Evolutionary conservation across 805 yeast genomes (phyloP), one percentile per base, ranked within the genome.

Genomic region (Starmerella gropengiesseri): DNA sequence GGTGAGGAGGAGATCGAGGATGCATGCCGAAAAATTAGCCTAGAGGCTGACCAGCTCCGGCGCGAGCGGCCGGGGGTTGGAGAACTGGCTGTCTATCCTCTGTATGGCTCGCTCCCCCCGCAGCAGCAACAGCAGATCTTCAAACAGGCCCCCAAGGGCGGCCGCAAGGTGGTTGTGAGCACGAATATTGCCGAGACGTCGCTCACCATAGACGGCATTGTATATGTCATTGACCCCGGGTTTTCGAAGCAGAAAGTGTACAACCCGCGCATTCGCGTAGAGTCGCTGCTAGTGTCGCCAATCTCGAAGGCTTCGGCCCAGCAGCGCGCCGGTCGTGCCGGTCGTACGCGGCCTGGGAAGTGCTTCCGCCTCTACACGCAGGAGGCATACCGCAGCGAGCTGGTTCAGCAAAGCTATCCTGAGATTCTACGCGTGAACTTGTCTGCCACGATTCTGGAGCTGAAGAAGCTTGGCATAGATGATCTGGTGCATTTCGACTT

Each of bases 271-370:
- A 83, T 89, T 45, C 74, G 98, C 62, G 96, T 89, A 23, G 96
- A 89, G 63, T 85, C 96, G 0, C 69, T 89, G 53, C 70, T 89
- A 41, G 97, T 91, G 4, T 83, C 95, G 7, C 97, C 97, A 28
- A 87, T 91, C 49, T 87, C 97, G 9, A 87, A 86, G 65, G 98
- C 98, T 0, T 79, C 93, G 37, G 95, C 98, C 1, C 95, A 89
- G 65, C 98, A 89, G 65, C 77, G 98, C 64, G 97, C 97, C 27
- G 98, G 98, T 74, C 83, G 98, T 74, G 98, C 98, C 43, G 98
- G 98, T 68, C 89, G 98, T 75, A 89, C 96, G 6, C 76, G 95
- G 57, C 95, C 97, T 13, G 98, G 98, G 59, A 89, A 91, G 63
- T 89, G 96, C 65, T 89, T 89, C 74, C 73, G 98, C 59, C 69